phyloP scores from a whole-genome alignment of 768 basidiomycete species.

The Leccinum fibrillosum region DNA sequence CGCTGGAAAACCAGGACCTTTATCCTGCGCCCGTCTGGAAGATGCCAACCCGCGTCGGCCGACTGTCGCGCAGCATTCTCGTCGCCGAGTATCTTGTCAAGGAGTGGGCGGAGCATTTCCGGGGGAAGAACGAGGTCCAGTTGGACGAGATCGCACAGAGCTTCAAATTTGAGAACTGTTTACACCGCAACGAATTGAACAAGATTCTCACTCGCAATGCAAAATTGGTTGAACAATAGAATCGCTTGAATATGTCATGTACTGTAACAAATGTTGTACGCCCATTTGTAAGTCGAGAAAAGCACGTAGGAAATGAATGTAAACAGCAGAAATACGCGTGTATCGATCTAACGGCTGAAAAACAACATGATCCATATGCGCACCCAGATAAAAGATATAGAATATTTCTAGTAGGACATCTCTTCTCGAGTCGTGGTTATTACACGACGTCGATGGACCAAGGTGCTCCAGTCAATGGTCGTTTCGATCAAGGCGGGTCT shows the following conservation, averaged over 20 bases:
- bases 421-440: neutral
- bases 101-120: slow-evolving; percentile 73
- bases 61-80: slow-evolving; percentile 64
- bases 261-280: no score
- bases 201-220: slow-evolving; percentile 46
- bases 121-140: slow-evolving; percentile 54
- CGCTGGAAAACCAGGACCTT: slow-evolving; percentile 46
- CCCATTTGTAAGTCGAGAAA: neutral
- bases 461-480: slow-evolving; percentile 17
- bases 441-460: neutral
- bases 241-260: neutral
- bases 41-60: slow-evolving; percentile 48
- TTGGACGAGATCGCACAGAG: slow-evolving; percentile 73
- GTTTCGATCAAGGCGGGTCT: slow-evolving; percentile 19
- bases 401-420: neutral
- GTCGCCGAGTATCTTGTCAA: slow-evolving; percentile 67
- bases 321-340: neutral
- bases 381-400: neutral
- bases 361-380: neutral
- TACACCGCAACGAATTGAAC: slow-evolving; percentile 66
- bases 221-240: neutral
- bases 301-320: neutral
- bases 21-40: slow-evolving; percentile 69
- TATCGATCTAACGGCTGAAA: neutral
- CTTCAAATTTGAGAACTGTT: slow-evolving; percentile 69